Evolutionary conservation across 768 basidiomycete genomes (phyloP), one percentile per base, ranked within the genome.

Genomic region (Lentinula sp.): DNA sequence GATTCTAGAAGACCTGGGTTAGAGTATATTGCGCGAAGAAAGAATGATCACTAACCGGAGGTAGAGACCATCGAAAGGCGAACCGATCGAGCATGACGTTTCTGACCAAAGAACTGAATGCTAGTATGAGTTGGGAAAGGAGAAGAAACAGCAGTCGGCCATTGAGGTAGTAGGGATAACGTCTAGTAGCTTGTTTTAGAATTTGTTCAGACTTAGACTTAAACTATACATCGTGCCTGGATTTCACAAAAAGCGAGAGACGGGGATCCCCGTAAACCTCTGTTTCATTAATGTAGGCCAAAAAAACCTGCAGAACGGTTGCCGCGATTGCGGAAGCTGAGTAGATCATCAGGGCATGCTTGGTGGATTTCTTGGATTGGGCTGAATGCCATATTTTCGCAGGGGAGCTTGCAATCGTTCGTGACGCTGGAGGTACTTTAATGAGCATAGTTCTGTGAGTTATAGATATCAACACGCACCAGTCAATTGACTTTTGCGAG

Each of bases 151-250:
- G 63, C 5, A 89, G 72, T 16, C 83, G 82, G 1, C 87, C 88
- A 57, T 90, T 90, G 21, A 91, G 75, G 66, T 89, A 86, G 64
- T 84, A 82, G 0, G 88, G 88, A 62, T 91, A 87, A 71, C 87
- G 90, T 67, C 88, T 90, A 63, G 13, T 60, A 46, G 32, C 60
- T 61, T 40, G 23, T 37, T 59, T 42, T 21, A 61, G 35, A 45
- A 49, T 51, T 28, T 28, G 37, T 15, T 32, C 8, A 16, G 18
- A 56, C n/a, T 28, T 28, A 28, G 54, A 10, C 45, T 9, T 23
- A 35, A 18, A 21, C 48, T n/a, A 31, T 21, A 39, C 45, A 4
- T 8, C 61, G 48, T 61, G 88, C 89, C 75, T 85, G 35, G 88
- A 90, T 63, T 84, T 85, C 15, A 88, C 83, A 60, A 91, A 90